Percentiles rank a stretch among this genome's conserved stretches.
These are phyloP conservation scores for Zygosaccharomyces sapae DNA, from an alignment of 1,139 yeast species.

Conservation along the genomic window DNA sequence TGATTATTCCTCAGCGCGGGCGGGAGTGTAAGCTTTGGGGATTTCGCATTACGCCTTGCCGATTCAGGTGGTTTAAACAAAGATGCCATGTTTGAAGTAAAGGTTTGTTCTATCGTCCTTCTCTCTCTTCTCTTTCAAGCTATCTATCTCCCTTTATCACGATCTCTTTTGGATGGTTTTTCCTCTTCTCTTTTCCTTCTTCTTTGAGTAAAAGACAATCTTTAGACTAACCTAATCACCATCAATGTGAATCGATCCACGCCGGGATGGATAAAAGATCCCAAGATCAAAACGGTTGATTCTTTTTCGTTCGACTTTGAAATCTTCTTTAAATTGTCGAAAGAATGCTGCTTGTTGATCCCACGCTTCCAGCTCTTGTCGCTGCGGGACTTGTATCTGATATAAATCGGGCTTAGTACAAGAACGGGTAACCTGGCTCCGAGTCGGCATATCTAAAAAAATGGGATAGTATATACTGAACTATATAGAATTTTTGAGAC, in stretches of 20 bases:
- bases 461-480: not conserved
- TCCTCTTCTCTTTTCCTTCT: not conserved
- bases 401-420: constrained; percentile 5
- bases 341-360: constrained; percentile 1
- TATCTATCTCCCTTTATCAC: not conserved
- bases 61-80: constrained; percentile 35
- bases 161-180: not conserved
- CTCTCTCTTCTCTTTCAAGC: not conserved
- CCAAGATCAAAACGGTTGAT: not conserved
- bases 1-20: constrained; percentile 18
- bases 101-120: too few species aligned
- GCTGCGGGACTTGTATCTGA: constrained; percentile 5
- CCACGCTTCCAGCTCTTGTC: not conserved
- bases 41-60: constrained; percentile 25
- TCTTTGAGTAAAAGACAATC: not conserved
- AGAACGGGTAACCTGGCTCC: not conserved
- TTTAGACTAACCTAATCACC: not conserved
- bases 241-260: constrained; percentile 1
- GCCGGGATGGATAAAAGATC: not conserved
- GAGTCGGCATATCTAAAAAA: not conserved
- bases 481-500: not conserved
- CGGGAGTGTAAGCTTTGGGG: constrained; percentile 34
- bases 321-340: not conserved
- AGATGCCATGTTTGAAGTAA: constrained; percentile 33
- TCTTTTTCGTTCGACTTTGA: not conserved